A percentile compares a stretch with the other conserved stretches of the same genome.
These are phyloP conservation scores for Xylaria sp. DNA, from an alignment of 2,329 filamentous ascomycete genomes.

Conservation along the genomic window DNA sequence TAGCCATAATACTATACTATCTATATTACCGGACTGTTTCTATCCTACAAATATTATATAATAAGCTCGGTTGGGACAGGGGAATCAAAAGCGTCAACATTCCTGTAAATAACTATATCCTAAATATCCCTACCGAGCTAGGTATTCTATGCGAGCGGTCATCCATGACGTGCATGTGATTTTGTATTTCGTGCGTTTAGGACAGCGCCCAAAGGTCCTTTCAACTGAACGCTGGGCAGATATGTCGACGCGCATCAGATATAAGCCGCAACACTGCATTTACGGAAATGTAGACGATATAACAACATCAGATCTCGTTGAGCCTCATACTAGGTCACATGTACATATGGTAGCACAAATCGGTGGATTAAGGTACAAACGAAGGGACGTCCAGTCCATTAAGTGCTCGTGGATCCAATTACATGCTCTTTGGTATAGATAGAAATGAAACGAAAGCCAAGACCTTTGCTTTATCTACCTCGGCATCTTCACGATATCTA, in stretches of 20 bases:
- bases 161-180: background rate
- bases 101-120: background rate
- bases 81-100: background rate
- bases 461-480: constrained; percentile 22
- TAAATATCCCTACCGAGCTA: background rate
- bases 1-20: background rate
- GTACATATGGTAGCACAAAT: constrained; percentile 3
- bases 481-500: constrained; percentile 18
- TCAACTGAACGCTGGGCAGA: background rate
- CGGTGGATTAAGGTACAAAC: constrained; percentile 1
- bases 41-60: background rate
- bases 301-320: background rate
- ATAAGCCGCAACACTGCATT: background rate
- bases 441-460: constrained; percentile 18
- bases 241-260: background rate
- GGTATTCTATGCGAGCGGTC: background rate
- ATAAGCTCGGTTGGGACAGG: background rate
- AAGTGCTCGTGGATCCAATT: constrained; percentile 27
- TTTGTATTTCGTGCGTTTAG: no score
- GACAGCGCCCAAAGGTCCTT: background rate
- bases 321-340: background rate
- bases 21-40: background rate
- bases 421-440: constrained; percentile 18
- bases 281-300: background rate
- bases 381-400: constrained; percentile 17